A percentile compares a stretch with the other conserved stretches of the same genome.
Evolutionary conservation across 1,284 basidiomycete genomes (phyloP).

Genomic region (Irpex rosettiformis): DNA sequence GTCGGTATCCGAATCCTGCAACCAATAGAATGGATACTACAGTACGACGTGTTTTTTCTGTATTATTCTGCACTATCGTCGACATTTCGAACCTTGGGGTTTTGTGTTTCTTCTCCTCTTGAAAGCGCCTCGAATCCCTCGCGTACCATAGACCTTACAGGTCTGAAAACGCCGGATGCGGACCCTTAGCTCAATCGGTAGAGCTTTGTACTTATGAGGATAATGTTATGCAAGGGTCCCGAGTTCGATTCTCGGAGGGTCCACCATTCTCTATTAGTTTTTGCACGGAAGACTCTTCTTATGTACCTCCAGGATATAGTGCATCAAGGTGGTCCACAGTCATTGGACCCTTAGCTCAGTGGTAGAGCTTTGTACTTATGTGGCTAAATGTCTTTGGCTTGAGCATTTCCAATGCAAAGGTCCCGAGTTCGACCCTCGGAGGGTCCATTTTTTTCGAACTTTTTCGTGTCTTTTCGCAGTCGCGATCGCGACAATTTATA

Average conservation of each 20-base stretch:
- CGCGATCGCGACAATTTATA: too few relatives aligned
- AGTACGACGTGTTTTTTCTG: too few relatives aligned
- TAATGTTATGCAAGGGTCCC: conserved; percentile 42
- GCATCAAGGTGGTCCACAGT: too few relatives aligned
- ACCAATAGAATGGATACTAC: too few relatives aligned
- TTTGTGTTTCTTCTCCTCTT: too few relatives aligned
- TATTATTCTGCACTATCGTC: too few relatives aligned
- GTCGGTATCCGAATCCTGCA: too few relatives aligned
- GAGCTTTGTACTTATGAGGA: conserved; percentile 47
- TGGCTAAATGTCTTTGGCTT: conserved; percentile 25
- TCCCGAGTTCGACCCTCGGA: conserved; percentile 48
- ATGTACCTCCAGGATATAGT: neutral
- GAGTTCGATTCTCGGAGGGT: conserved; percentile 48
- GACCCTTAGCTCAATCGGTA: conserved; percentile 47
- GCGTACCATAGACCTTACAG: neutral
- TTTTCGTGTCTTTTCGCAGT: neutral
- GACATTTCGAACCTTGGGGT: too few relatives aligned
- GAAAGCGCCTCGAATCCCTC: too few relatives aligned
- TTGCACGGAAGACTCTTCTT: neutral
- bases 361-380: conserved; percentile 50
- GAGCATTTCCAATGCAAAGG: conserved; percentile 36
- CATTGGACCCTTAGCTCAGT: conserved; percentile 43
- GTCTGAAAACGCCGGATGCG: conserved; percentile 9
- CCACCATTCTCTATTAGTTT: conserved; percentile 25
- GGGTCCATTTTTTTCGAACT: conserved; percentile 33